Base-by-base conservation (phyloP, 352 stramenopile species). In the Globisporangium irregulare region DNA sequence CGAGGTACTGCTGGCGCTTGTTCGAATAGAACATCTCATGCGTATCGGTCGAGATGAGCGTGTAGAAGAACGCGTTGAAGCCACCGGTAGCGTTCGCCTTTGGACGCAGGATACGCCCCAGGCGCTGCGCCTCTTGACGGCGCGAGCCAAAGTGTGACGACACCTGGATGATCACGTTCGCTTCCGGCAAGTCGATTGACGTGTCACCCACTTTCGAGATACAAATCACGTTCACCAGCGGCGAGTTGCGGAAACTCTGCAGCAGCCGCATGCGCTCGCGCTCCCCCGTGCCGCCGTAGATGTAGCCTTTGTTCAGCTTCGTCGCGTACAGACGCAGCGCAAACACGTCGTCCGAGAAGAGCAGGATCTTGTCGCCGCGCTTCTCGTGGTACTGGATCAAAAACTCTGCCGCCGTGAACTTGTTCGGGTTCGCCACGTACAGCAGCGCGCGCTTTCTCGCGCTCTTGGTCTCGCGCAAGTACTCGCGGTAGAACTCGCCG, bases 51-150 rank as follows among this genome's bases (percentile, higher is more conserved):
- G 96, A 99, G 56, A 99, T 98, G 27, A 99, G 85, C 36, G 98
- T 99, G 85, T 99, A 99, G 75, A 99, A 99, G 83, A 99, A 99
- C 5, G 98, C 98, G 74, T 99, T 99, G 78, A 99, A 99, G 43
- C 97, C 97, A 60, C 98, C 95, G 2, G 94, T 98, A 54, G 95
- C 86, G 43, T 95, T 96, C 27, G 90, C 86, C 79, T 99, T 99
- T 15, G 98, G 97, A 24, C 98, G 93, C 61, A 99, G 78, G 83
- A 99, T 99, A 57, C 98, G 92, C n/a, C 98, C 98, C 14, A 99
- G 84, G 29, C 98, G 92, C 77, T 99, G 98, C 7, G 98, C 98
- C 75, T 99, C 98, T 89, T 99, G 98, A 58, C 98, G 92, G n/a
- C 98, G 88, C 62, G 97, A 99, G 34, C 97, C 97, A 82, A 99